Base-by-base conservation (phyloP, 306 rosid genomes). In the Boehmeria nivea region DNA sequence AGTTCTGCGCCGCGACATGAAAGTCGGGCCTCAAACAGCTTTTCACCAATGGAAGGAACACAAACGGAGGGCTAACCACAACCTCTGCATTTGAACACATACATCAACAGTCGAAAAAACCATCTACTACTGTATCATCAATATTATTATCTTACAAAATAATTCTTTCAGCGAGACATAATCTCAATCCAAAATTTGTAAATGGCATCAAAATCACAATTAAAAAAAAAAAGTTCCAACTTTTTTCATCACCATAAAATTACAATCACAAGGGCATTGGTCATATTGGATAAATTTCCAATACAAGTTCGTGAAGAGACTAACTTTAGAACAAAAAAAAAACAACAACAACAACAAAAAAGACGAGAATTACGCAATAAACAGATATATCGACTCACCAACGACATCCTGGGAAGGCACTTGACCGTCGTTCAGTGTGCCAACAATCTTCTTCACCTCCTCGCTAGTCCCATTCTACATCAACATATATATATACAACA, bases 41-140 rank as follows among this genome's bases (percentile, higher is more conserved):
- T 66, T 87, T 81, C 21, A 83, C 89, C 37, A 66, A 1, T 0
- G 87, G 70, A 63, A 87, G 79, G 72, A 83, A 87, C 59, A 83
- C 85, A 22, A 34, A 87, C 25, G 95, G 95, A 22, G 95, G 95
- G 72, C 95, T 87, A 16, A 87, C 89, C 71, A 87, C 94, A 62
- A 83, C 95, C 70, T 87, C 95, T 87, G 87, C 39, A 60, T 12
- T 20, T 14, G 16, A 65, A 43, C 26, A 48, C 1, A 10, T 18
- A 5, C 46, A 20, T 45, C 17, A 44, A 40, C 18, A 36, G 36
- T 19, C 19, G 12, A 33, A 28, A 34, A 4, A 26, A 22, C 8
- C 39, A 58, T n/a, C n/a, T n/a, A n/a, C n/a, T n/a, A n/a, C n/a
- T n/a, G n/a, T n/a, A n/a, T n/a, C n/a, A n/a, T n/a, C n/a, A n/a